Percentiles rank a stretch among this genome's conserved stretches.
phyloP scores from a whole-genome alignment of 768 basidiomycete species.

The Strobilomyces echinocephalus region DNA sequence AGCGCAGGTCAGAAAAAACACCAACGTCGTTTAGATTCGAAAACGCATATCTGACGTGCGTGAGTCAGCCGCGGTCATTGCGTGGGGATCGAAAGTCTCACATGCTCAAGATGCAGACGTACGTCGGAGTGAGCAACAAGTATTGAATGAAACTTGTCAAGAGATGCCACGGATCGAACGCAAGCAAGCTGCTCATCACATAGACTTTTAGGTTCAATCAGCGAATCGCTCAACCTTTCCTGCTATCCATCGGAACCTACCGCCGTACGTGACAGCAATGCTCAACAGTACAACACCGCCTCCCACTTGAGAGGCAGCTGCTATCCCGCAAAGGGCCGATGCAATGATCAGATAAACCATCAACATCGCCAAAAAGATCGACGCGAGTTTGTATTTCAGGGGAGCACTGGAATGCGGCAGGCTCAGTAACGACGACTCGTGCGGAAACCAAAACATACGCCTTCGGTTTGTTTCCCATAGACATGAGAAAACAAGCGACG shows the following conservation, averaged over 20 bases:
- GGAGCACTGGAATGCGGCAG: conserved; percentile 13
- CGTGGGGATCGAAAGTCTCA: conserved; percentile 21
- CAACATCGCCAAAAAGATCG: conserved; percentile 66
- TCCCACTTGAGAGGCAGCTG: conserved; percentile 64
- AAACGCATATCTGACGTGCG: conserved; percentile 65
- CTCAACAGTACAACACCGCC: conserved; percentile 77
- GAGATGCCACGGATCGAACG: conserved; percentile 96
- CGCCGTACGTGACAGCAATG: conserved; percentile 78
- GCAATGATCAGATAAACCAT: conserved; percentile 83
- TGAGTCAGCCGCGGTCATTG: conserved; percentile 17
- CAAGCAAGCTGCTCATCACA: conserved; percentile 69
- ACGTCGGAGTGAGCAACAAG: conserved; percentile 77
- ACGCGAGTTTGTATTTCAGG: conserved; percentile 74
- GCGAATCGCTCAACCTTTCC: neutral
- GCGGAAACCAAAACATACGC: conserved; percentile 43
- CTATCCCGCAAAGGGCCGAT: conserved; percentile 75
- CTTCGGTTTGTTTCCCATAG: conserved; percentile 92
- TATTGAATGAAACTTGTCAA: conserved; percentile 89
- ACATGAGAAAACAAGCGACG: conserved; percentile 86
- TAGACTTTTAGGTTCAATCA: conserved; percentile 47
- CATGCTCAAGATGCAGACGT: conserved; percentile 76
- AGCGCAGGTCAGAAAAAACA: conserved; percentile 6
- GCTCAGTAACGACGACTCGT: conserved; percentile 1
- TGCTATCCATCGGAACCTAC: conserved; percentile 34
- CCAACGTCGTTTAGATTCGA: conserved; percentile 78